phyloP scores from a whole-genome alignment of 768 basidiomycete genomes.

The Leucocoprinus sp. region DNA sequence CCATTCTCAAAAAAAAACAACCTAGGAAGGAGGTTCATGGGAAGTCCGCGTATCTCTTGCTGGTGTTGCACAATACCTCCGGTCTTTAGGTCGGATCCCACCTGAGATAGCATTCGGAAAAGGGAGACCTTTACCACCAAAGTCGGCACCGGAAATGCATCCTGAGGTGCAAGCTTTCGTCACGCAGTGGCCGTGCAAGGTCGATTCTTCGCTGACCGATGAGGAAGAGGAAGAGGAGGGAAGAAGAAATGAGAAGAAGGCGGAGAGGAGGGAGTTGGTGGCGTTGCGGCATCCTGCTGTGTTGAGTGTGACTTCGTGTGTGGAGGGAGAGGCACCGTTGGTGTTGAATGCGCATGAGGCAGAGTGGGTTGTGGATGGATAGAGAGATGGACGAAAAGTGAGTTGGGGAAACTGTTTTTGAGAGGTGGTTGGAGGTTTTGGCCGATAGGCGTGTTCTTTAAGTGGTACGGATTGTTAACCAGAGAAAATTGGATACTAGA shows the following conservation, averaged over 20 bases:
- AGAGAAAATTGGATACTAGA: no score
- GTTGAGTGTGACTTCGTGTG: constrained; percentile 34
- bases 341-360: constrained; percentile 21
- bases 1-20: background rate
- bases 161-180: constrained; percentile 30
- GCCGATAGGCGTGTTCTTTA: no score
- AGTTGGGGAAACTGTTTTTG: no score
- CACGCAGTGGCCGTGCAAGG: constrained; percentile 17
- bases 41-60: constrained; percentile 53
- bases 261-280: constrained; percentile 23
- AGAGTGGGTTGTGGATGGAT: constrained; percentile 13
- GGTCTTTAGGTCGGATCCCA: constrained; percentile 39
- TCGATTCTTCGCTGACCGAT: background rate
- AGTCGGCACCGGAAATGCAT: constrained; percentile 20
- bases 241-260: background rate
- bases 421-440: no score
- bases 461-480: no score
- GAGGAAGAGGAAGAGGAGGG: background rate
- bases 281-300: constrained; percentile 39
- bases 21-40: constrained; percentile 55
- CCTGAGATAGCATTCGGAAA: constrained; percentile 33
- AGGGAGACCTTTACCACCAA: constrained; percentile 31
- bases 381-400: no score
- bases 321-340: constrained; percentile 26
- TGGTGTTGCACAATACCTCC: constrained; percentile 47